These are phyloP conservation scores for Pichia pseudocactophila DNA, from an alignment of 805 yeast species.

Conservation along the genomic window DNA sequence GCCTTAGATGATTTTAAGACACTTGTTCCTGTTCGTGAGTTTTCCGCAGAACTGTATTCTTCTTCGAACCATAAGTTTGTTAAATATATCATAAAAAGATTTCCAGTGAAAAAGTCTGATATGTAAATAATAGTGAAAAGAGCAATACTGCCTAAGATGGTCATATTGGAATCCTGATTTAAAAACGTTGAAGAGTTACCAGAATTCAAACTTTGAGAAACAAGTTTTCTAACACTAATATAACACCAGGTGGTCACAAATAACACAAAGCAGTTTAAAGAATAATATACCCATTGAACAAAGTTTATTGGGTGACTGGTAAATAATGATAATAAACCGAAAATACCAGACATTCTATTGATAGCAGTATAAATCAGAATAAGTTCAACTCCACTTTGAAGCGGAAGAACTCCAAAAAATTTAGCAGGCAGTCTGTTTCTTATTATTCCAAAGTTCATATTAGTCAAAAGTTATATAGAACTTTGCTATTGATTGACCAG, in stretches of 20 bases:
- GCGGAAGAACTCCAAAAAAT: constrained; percentile 65
- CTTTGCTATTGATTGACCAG: no score
- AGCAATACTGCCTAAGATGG: constrained; percentile 45
- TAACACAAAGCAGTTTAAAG: constrained; percentile 52
- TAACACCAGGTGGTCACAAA: constrained; percentile 38
- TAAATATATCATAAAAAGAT: constrained; percentile 67
- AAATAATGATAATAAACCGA: constrained; percentile 75
- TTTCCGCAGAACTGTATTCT: background rate
- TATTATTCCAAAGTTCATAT: background rate
- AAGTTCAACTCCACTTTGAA: constrained; percentile 81
- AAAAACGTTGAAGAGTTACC: constrained; percentile 27
- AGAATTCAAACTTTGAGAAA: background rate
- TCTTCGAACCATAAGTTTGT: constrained; percentile 59
- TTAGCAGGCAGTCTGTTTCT: constrained; percentile 28
- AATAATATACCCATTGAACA: constrained; percentile 74
- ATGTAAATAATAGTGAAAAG: constrained; percentile 54
- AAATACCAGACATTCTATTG: constrained; percentile 83
- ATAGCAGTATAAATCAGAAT: constrained; percentile 66
- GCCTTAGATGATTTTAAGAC: background rate
- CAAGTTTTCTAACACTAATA: background rate
- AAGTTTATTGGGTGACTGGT: constrained; percentile 83
- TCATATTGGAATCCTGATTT: constrained; percentile 33
- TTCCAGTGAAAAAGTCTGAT: constrained; percentile 58
- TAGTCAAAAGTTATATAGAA: no score
- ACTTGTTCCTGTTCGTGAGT: background rate